These are phyloP conservation scores for Catunica adiposa DNA, from an alignment of 2,329 filamentous ascomycete genomes.

Conservation along the genomic window DNA sequence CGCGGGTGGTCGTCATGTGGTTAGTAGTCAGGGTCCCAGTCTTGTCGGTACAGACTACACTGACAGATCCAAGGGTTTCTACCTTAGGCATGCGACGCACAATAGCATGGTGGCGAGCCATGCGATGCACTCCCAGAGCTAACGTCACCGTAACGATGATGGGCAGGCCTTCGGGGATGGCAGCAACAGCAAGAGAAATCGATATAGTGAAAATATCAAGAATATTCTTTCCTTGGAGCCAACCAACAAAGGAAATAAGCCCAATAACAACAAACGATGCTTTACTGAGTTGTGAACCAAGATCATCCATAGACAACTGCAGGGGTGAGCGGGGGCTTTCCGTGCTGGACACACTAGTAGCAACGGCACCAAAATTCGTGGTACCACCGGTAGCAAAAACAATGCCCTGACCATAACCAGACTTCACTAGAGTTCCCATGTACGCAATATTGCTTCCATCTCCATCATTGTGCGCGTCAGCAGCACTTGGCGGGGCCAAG, in stretches of 20 bases:
- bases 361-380: constrained; percentile 93
- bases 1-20: constrained; percentile 92
- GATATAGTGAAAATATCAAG: constrained; percentile 96
- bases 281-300: constrained; percentile 90
- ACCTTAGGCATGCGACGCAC: constrained; percentile 92
- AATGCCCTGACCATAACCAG: constrained; percentile 85
- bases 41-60: constrained; percentile 98
- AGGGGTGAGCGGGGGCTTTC: constrained; percentile 89
- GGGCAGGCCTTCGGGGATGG: constrained; percentile 86
- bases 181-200: constrained; percentile 87
- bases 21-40: constrained; percentile 93
- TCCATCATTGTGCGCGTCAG: constrained; percentile 26
- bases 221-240: constrained; percentile 74
- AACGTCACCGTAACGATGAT: constrained; percentile 98
- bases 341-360: constrained; percentile 81
- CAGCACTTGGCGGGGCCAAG: constrained; percentile 16
- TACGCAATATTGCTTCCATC: constrained; percentile 85
- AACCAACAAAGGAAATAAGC: constrained; percentile 78
- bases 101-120: constrained; percentile 91
- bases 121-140: constrained; percentile 83
- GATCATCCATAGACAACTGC: constrained; percentile 91
- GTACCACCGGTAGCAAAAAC: constrained; percentile 91
- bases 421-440: constrained; percentile 93
- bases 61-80: constrained; percentile 94
- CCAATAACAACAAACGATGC: constrained; percentile 91